phyloP scores from a whole-genome alignment of 345 rosid genomes.

The Sisymbrium altissimum region DNA sequence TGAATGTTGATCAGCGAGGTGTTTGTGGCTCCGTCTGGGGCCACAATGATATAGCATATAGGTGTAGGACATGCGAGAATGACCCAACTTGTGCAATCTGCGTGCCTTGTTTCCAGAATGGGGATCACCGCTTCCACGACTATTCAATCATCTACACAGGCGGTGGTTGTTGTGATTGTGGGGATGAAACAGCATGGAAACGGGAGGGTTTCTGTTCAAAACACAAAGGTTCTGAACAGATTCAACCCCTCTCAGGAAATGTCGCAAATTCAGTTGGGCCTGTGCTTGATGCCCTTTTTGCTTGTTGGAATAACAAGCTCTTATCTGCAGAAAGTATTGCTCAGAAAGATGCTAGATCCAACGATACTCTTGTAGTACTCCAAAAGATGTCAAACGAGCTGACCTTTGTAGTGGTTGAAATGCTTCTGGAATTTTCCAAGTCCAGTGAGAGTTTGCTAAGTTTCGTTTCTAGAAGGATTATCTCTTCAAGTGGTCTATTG shows the following conservation, averaged over 20 bases:
- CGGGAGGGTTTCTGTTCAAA: constrained; percentile 87
- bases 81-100: constrained; percentile 98
- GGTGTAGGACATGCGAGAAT: constrained; percentile 77
- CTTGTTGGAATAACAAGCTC: constrained; percentile 65
- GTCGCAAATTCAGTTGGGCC: constrained; percentile 65
- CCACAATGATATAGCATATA: constrained; percentile 77
- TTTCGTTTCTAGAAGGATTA: constrained; percentile 68
- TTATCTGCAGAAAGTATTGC: constrained; percentile 38
- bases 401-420: constrained; percentile 60
- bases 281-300: constrained; percentile 63
- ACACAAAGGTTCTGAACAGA: constrained; percentile 92
- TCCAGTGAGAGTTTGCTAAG: constrained; percentile 88
- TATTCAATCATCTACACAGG: constrained; percentile 75
- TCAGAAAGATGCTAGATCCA: constrained; percentile 37
- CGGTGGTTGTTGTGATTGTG: constrained; percentile 98
- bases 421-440: constrained; percentile 79
- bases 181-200: constrained; percentile 96
- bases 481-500: constrained; percentile 57
- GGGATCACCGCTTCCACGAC: constrained; percentile 74
- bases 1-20: constrained; percentile 60
- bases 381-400: constrained; percentile 60
- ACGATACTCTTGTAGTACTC: constrained; percentile 28
- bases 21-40: constrained; percentile 99
- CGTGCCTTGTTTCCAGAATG: constrained; percentile 83
- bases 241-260: constrained; percentile 71